Conservation (phyloP, 805 yeast species). For the Yamadazyma laniorum region DNA sequence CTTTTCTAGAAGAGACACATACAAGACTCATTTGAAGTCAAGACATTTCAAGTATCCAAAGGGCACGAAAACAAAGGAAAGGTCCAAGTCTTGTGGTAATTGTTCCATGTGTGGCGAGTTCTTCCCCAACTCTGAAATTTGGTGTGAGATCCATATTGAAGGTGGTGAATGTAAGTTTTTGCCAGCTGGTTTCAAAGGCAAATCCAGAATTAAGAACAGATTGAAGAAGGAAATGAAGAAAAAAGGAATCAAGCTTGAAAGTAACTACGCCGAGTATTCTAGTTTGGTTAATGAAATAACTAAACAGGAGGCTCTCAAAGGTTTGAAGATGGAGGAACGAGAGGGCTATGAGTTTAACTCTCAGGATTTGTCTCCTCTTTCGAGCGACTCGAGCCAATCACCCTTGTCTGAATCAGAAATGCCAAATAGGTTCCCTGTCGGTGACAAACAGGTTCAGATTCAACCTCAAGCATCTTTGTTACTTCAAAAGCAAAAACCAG, state of each 20-base stretch:
- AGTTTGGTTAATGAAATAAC: constrained; percentile 6
- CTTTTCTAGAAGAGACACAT: constrained; percentile 58
- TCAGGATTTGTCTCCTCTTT: constrained; percentile 5
- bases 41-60: constrained; percentile 57
- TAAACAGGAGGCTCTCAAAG: constrained; percentile 3
- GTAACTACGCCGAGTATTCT: constrained; percentile 12
- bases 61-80: constrained; percentile 48
- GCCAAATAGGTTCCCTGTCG: background rate
- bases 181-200: constrained; percentile 45
- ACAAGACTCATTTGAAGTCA: constrained; percentile 56
- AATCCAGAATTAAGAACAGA: constrained; percentile 42
- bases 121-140: constrained; percentile 47
- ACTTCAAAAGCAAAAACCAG: background rate
- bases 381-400: constrained; percentile 8
- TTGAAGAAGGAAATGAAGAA: constrained; percentile 37
- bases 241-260: constrained; percentile 14
- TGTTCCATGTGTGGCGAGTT: constrained; percentile 56
- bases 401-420: constrained; percentile 5
- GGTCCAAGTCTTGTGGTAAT: constrained; percentile 44
- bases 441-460: background rate
- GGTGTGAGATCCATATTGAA: constrained; percentile 52
- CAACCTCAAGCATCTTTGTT: background rate
- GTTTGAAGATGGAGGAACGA: constrained; percentile 11
- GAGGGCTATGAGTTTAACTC: constrained; percentile 11
- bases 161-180: constrained; percentile 47